Evolutionary conservation across 352 stramenopile species (phyloP).

Genomic region (Phytophthora idaei): DNA sequence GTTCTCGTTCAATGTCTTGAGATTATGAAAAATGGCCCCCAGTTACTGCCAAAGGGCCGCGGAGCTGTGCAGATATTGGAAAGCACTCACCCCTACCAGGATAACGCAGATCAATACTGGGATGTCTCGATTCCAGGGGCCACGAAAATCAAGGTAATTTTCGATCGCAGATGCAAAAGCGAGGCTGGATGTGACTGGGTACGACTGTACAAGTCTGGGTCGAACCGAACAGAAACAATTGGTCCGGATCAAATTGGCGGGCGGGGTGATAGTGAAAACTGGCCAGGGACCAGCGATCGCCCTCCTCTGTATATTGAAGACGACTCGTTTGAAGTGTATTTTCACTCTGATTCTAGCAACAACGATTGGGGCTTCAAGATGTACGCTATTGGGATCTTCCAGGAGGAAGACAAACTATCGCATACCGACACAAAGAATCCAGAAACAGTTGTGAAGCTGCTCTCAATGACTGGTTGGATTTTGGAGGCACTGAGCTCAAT

Average conservation of each 20-base stretch:
- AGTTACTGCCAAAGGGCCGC: constrained; percentile 46
- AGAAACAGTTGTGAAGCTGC: constrained; percentile 31
- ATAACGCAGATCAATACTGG: constrained; percentile 77
- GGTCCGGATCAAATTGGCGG: constrained; percentile 71
- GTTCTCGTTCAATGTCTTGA: constrained; percentile 44
- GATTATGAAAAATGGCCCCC: constrained; percentile 30
- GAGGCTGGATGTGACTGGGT: constrained; percentile 72
- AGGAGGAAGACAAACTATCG: constrained; percentile 28
- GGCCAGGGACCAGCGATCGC: constrained; percentile 67
- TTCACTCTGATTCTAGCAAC: constrained; percentile 81
- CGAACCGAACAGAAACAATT: constrained; percentile 48
- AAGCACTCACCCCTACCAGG: constrained; percentile 73
- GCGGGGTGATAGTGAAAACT: constrained; percentile 73
- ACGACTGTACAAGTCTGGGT: constrained; percentile 68
- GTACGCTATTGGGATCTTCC: constrained; percentile 71
- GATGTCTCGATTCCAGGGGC: constrained; percentile 70
- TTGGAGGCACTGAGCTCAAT: constrained; percentile 36
- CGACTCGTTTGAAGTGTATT: constrained; percentile 80
- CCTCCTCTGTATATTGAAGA: constrained; percentile 75
- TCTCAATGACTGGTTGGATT: constrained; percentile 50
- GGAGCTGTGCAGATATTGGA: constrained; percentile 63
- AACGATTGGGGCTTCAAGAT: constrained; percentile 93
- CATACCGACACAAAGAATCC: not conserved
- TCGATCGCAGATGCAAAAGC: constrained; percentile 75
- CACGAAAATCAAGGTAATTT: constrained; percentile 66